Conservation (phyloP, 2,329 filamentous ascomycete species). For the Akanthomyces lecanii region DNA sequence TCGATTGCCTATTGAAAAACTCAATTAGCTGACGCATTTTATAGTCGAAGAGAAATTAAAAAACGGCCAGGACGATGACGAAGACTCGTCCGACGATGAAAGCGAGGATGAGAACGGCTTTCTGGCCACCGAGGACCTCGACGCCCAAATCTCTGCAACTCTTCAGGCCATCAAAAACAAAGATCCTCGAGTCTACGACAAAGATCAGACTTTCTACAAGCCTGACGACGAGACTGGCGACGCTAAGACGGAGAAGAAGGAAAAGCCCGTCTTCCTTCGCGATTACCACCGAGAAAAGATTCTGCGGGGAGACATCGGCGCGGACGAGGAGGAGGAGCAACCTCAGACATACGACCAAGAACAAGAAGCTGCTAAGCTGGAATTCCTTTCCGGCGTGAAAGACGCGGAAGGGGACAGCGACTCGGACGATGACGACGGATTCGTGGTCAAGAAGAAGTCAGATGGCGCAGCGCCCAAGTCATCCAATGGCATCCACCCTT, state of each 20-base stretch:
- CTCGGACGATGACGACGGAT: constrained; percentile 56
- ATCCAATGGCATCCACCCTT: constrained; percentile 52
- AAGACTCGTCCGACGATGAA: constrained; percentile 69
- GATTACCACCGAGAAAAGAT: constrained; percentile 93
- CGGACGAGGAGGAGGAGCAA: constrained; percentile 53
- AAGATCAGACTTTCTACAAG: constrained; percentile 71
- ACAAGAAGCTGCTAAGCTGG: constrained; percentile 75
- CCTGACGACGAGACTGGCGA: constrained; percentile 50
- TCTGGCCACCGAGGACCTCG: constrained; percentile 77
- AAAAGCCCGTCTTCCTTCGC: constrained; percentile 79
- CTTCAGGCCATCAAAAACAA: constrained; percentile 84
- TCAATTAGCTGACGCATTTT: constrained; percentile 17
- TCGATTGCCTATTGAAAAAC: constrained; percentile 20
- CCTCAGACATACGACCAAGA: constrained; percentile 80
- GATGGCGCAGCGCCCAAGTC: constrained; percentile 28
- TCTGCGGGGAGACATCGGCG: constrained; percentile 64
- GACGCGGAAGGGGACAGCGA: constrained; percentile 46
- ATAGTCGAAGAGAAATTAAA: constrained; percentile 84
- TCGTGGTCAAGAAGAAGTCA: constrained; percentile 67
- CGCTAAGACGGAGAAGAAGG: constrained; percentile 52
- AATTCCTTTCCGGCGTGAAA: constrained; percentile 77
- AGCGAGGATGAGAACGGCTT: constrained; percentile 89
- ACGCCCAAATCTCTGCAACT: constrained; percentile 82
- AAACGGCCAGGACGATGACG: constrained; percentile 45
- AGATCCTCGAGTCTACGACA: constrained; percentile 87